Conservation (phyloP, 2,329 filamentous ascomycete species). For the Corniculantispora saksenae region DNA sequence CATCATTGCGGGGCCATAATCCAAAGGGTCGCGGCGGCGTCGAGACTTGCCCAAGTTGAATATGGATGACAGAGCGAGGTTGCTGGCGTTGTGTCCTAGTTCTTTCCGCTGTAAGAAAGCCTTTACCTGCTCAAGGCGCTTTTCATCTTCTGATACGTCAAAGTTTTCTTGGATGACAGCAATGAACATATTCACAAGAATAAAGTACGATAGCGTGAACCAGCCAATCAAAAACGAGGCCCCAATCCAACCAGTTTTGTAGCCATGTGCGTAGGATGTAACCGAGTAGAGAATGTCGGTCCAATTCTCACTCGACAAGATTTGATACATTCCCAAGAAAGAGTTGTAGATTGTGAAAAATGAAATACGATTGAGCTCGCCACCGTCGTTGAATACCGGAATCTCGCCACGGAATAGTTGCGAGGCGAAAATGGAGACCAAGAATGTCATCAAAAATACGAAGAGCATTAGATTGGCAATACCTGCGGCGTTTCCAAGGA, state of each 20-base stretch:
- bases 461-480: conserved; percentile 93
- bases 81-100: conserved; percentile 69
- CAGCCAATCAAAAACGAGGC: conserved; percentile 89
- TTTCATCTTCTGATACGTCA: conserved; percentile 97
- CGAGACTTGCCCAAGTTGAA: conserved; percentile 63
- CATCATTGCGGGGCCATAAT: conserved; percentile 87
- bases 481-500: conserved; percentile 89
- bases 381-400: conserved; percentile 60
- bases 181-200: conserved; percentile 99
- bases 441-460: conserved; percentile 91
- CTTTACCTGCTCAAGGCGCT: conserved; percentile 93
- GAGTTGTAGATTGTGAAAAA: conserved; percentile 94
- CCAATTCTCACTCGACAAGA: conserved; percentile 96
- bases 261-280: conserved; percentile 65
- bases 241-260: conserved; percentile 85
- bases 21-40: conserved; percentile 75
- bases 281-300: conserved; percentile 82
- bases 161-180: conserved; percentile 99
- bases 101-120: conserved; percentile 92
- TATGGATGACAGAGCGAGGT: conserved; percentile 73
- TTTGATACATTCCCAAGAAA: conserved; percentile 96
- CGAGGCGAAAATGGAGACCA: conserved; percentile 88
- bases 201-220: conserved; percentile 95
- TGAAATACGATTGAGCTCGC: conserved; percentile 66
- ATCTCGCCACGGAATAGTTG: conserved; percentile 92